Evolutionary conservation across 1,284 basidiomycete genomes (phyloP), one percentile per base, ranked within the genome.

Genomic region (Anthracocystis walkeri): DNA sequence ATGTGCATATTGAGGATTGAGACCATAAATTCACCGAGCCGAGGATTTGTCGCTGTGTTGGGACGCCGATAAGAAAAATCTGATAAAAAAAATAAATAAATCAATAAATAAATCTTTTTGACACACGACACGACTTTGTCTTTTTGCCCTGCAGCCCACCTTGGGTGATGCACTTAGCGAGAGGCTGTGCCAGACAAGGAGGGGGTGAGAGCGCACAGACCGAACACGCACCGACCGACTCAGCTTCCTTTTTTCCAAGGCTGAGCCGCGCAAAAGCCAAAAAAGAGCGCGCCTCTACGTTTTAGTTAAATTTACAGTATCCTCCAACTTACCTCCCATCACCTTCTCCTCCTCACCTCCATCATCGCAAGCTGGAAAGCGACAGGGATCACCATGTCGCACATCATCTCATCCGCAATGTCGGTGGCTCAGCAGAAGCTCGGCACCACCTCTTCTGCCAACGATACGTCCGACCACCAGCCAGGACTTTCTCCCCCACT

Each of bases 401-500:
- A 77, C 63, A 68, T 76, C 56, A 73, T 77, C 58, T 73, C 70
- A 18, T 69, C 75, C 25, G 70, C 75, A 48, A 60, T 77, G 65
- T 57, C 56, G 18, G 65, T 72, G 51, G 74, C 68, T 33, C 64
- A 72, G 58, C 61, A 70, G 42, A 75, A 58, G 55, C 48, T 75
- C 31, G 56, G 67, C 31, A 21, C 38, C 38, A n/a, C 7, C 25
- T 45, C 64, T 14, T 25, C 46, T 16, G 46, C 61, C 51, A 57
- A 69, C 63, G 61, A 64, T 18, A 27, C 61, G 25, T 16, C 61
- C 29, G 51, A 63, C 23, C 78, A 81, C 57, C 77, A 79, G 48
- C 77, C 79, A 2, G 79, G 77, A 40, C 65, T 67, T n/a, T 81
- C 79, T 53, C 79, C 77, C 21, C 79, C 79, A 21, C 68, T 79